phyloP scores from a whole-genome alignment of 148 eudicot genomes.

The Heliamphora exappendiculata region DNA sequence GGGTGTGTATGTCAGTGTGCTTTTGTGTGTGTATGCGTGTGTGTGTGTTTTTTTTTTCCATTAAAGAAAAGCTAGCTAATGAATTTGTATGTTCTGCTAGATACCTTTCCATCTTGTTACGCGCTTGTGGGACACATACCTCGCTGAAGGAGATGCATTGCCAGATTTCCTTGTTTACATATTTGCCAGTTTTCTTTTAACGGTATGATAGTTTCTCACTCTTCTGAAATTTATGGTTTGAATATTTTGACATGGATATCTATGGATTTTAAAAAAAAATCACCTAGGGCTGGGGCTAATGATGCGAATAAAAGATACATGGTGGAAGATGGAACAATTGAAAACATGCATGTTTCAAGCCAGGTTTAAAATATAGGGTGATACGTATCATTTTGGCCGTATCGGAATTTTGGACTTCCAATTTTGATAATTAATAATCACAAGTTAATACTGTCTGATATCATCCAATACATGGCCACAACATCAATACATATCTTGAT shows the following conservation, averaged over 20 bases:
- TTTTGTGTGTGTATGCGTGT: not conserved
- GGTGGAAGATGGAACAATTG: not conserved
- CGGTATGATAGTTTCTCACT: slow-evolving; percentile 40
- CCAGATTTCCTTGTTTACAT: slow-evolving; percentile 97
- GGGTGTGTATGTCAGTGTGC: not conserved
- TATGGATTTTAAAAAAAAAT: not conserved
- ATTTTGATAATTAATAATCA: no score
- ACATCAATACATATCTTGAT: no score
- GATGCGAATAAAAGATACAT: not conserved
- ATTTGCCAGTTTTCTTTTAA: slow-evolving; percentile 86
- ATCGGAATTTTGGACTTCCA: no score
- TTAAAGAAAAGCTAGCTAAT: slow-evolving; percentile 6
- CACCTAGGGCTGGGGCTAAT: not conserved
- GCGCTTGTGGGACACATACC: slow-evolving; percentile 99
- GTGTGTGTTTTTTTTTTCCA: not conserved
- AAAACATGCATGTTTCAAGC: not conserved
- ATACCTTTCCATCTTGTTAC: slow-evolving; percentile 89
- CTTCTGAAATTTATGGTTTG: not conserved
- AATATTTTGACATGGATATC: not conserved
- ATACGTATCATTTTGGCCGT: no score
- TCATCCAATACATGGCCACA: no score
- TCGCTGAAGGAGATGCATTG: slow-evolving; percentile 98
- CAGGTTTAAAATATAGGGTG: no score
- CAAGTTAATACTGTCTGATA: no score
- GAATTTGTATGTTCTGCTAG: slow-evolving; percentile 26